Percentiles rank a stretch among this genome's conserved stretches.
Conservation (phyloP, 2,329 filamentous ascomycete genomes). For the Fusarium sp. region DNA sequence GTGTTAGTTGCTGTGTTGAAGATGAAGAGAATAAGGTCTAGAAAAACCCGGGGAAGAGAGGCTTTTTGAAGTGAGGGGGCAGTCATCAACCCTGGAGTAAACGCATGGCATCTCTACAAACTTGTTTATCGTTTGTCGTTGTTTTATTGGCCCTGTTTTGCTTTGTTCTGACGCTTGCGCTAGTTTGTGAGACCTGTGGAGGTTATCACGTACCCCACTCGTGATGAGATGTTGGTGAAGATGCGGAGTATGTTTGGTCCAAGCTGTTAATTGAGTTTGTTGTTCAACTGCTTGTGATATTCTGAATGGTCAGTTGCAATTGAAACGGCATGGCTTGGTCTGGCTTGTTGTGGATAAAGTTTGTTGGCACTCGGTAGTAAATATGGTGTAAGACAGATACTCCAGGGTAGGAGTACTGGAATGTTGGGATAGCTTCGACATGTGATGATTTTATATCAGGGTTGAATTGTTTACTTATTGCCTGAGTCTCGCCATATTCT, state of each 20-base stretch:
- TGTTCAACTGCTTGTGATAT: too few relatives aligned
- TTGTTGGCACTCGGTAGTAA: too few relatives aligned
- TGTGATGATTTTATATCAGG: too few relatives aligned
- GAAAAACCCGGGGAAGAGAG: background rate
- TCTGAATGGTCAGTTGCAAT: too few relatives aligned
- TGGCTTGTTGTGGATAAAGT: too few relatives aligned
- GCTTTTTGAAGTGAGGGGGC: conserved; percentile 6
- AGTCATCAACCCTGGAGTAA: background rate
- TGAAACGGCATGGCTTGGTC: too few relatives aligned
- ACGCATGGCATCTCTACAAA: background rate
- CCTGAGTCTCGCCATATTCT: too few relatives aligned
- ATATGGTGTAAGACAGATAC: too few relatives aligned
- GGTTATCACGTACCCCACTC: conserved; percentile 2
- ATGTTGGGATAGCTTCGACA: too few relatives aligned
- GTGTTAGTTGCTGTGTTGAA: background rate
- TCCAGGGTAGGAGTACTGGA: too few relatives aligned
- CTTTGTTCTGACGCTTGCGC: background rate
- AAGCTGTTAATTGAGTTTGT: background rate
- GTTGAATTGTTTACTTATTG: too few relatives aligned
- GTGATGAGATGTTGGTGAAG: background rate
- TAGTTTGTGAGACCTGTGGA: background rate
- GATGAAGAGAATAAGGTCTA: background rate
- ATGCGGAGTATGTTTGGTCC: background rate
- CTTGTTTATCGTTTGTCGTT: background rate
- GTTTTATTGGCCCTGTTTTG: conserved; percentile 13